Conservation (phyloP, 176 grass and related monocot genomes). For the Calamus simplicifolius region DNA sequence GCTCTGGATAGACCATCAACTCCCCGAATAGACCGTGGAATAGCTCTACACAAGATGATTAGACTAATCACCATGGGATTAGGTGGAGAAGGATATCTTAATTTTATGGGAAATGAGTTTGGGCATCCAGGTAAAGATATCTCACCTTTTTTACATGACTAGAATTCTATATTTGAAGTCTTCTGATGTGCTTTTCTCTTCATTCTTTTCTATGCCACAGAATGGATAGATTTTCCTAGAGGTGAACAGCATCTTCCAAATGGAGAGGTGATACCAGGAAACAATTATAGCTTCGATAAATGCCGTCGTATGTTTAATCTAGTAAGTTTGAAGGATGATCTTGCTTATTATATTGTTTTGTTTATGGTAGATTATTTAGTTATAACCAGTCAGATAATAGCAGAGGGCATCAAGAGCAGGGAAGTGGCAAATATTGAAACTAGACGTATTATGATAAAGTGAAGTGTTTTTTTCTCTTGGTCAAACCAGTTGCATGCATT, state of each 20-base stretch:
- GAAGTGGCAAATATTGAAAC: too few species aligned
- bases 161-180: constrained; percentile 1
- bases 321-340: constrained; percentile 34
- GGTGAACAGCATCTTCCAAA: constrained; percentile 45
- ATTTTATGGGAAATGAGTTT: constrained; percentile 99
- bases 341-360: neutral
- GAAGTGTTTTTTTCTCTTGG: too few species aligned
- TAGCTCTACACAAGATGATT: constrained; percentile 99
- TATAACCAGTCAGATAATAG: too few species aligned
- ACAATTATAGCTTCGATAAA: constrained; percentile 85
- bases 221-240: constrained; percentile 98
- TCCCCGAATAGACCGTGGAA: constrained; percentile 91
- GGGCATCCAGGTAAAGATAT: constrained; percentile 79
- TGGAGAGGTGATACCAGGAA: constrained; percentile 62
- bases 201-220: constrained; percentile 27
- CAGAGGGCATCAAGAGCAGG: too few species aligned
- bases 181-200: constrained; percentile 13
- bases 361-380: too few species aligned
- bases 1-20: constrained; percentile 81
- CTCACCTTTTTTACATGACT: constrained; percentile 6
- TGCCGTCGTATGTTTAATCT: constrained; percentile 85
- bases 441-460: too few species aligned
- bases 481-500: too few species aligned
- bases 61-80: constrained; percentile 92
- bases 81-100: constrained; percentile 96